Conservation (phyloP, 176 grass and related monocot genomes). For the Eragrostis nindensis region DNA sequence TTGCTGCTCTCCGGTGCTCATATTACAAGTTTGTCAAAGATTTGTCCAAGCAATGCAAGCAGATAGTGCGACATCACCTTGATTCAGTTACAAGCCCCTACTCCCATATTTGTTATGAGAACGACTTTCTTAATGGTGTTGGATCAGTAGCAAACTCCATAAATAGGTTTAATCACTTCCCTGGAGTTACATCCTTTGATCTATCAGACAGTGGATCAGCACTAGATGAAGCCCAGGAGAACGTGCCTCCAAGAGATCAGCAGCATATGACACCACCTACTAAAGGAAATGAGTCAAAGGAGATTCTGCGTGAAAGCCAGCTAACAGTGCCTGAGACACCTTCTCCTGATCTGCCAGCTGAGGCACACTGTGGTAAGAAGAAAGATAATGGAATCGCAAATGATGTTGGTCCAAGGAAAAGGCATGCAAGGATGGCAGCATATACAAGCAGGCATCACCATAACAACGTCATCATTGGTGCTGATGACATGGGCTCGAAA, state of each 20-base stretch:
- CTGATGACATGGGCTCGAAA: conserved; percentile 67
- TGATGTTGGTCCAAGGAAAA: conserved; percentile 77
- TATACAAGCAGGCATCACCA: conserved; percentile 66
- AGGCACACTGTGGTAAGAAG: conserved; percentile 75
- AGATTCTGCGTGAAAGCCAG: conserved; percentile 80
- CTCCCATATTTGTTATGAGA: conserved; percentile 87
- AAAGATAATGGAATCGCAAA: conserved; percentile 79
- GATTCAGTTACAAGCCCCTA: conserved; percentile 90
- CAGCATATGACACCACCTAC: conserved; percentile 79
- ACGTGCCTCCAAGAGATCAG: conserved; percentile 79
- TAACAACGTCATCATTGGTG: conserved; percentile 56
- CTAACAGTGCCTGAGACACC: conserved; percentile 96
- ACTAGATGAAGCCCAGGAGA: conserved; percentile 70
- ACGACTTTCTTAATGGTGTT: conserved; percentile 51
- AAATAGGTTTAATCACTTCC: conserved; percentile 64
- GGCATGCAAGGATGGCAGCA: conserved; percentile 70
- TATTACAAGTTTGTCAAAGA: conserved; percentile 85
- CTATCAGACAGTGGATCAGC: conserved; percentile 66
- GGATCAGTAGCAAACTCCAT: conserved; percentile 52
- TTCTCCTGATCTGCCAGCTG: conserved; percentile 87
- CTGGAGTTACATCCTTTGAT: conserved; percentile 66
- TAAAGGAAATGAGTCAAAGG: conserved; percentile 73
- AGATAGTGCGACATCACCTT: conserved; percentile 85
- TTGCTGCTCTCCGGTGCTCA: conserved; percentile 74
- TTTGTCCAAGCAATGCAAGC: conserved; percentile 94